Evolutionary conservation across 495 filamentous ascomycete species (phyloP), one percentile per base, ranked within the genome.

Genomic region (Annulohypoxylon nitens): DNA sequence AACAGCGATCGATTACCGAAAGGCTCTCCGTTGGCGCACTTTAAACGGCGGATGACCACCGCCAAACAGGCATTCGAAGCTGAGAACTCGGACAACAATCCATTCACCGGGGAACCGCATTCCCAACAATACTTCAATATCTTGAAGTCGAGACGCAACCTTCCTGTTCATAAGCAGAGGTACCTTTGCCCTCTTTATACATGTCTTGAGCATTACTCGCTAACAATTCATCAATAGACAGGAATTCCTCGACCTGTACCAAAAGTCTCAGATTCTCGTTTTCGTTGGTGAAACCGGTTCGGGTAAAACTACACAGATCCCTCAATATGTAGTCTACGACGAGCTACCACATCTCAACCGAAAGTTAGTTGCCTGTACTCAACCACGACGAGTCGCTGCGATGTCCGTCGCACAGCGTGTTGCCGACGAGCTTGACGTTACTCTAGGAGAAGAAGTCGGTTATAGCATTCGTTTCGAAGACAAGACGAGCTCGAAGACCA

Each of bases 371-470:
- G 96, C 96, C 63, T 99, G 96, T 88, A 99, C 96, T 5, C 96
- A 99, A 80, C 97, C 97, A 73, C 93, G 97, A 78, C 91, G 97
- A 86, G 97, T 99, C 48, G 97, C 97, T 43, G 97, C 97, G 69
- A 98, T 98, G 97, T 98, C 95, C 37, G 97, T 99, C 16, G 97
- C 97, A 26, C 93, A 98, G 80, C 96, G 97, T 92, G 97, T 99
- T 16, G 95, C 97, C 18, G 87, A 95, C 75, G 97, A 99, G 81
- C 90, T 98, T 90, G 97, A 98, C 80, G 96, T 98, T 67, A 88
- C 87, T 16, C 85, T 99, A 26, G 97, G 97, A 51, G 91, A 98
- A 67, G 97, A 99, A 79, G 95, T 99, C 64, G 97, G 97, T 80
- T 99, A 98, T 85, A 98, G 92, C 81, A 98, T 99, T 75, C 94